These are phyloP conservation scores for Alternaria dauci DNA, from an alignment of 2,329 filamentous ascomycete species.

Conservation along the genomic window DNA sequence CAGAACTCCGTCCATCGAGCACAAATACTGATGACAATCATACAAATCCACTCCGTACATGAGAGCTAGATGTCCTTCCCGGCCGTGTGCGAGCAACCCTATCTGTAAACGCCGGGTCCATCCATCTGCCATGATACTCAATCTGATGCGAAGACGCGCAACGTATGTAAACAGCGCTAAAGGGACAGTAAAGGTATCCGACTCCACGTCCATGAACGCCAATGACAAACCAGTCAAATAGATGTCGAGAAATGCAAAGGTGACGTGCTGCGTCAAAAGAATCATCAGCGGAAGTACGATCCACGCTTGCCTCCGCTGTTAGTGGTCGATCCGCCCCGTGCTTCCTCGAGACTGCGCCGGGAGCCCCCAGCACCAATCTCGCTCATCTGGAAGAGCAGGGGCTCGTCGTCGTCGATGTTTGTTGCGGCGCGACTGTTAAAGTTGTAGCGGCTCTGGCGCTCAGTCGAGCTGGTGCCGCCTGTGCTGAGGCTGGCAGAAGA, in stretches of 20 bases:
- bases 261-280: neutral
- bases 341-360: constrained; percentile 50
- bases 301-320: constrained; percentile 39
- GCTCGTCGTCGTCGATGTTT: constrained; percentile 69
- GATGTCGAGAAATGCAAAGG: constrained; percentile 3
- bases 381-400: constrained; percentile 75
- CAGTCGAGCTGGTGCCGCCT: constrained; percentile 46
- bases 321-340: constrained; percentile 40
- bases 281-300: constrained; percentile 26
- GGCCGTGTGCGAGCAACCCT: neutral
- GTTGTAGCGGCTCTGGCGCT: constrained; percentile 54
- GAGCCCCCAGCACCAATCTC: constrained; percentile 65
- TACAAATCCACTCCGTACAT: constrained; percentile 11
- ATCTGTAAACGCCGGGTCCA: constrained; percentile 12
- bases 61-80: constrained; percentile 18
- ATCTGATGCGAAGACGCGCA: constrained; percentile 11
- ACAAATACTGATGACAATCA: constrained; percentile 1
- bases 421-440: constrained; percentile 53
- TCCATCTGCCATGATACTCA: constrained; percentile 16
- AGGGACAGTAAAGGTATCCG: neutral
- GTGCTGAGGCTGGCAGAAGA: constrained; percentile 44
- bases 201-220: constrained; percentile 2
- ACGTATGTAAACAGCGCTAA: neutral
- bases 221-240: neutral
- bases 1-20: neutral